These are phyloP conservation scores for Nothophaeocryptopus gaeumannii DNA, from an alignment of 2,329 filamentous ascomycete species.

Conservation along the genomic window DNA sequence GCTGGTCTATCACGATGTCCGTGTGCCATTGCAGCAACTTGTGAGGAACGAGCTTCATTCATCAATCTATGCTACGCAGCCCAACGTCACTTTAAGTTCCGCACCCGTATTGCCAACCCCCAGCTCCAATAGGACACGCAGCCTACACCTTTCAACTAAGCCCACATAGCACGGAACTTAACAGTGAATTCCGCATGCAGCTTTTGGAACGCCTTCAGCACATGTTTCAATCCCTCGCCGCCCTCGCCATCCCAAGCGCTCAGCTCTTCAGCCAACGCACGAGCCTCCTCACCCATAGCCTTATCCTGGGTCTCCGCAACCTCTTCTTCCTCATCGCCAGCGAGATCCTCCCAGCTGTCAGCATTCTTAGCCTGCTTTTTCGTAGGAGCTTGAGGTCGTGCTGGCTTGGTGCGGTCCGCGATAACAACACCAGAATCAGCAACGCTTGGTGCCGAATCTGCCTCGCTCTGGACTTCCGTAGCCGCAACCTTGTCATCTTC, in stretches of 20 bases:
- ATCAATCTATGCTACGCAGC: too few species aligned
- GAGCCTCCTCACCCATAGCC: conserved; percentile 23
- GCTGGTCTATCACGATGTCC: too few species aligned
- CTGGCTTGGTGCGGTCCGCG: conserved; percentile 27
- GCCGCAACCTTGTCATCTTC: conserved; percentile 42
- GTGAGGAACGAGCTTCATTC: too few species aligned
- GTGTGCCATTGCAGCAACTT: too few species aligned
- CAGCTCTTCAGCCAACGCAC: conserved; percentile 24
- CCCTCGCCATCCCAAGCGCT: conserved; percentile 42
- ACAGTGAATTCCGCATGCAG: conserved; percentile 60
- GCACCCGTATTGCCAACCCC: too few species aligned
- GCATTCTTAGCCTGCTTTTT: conserved; percentile 43
- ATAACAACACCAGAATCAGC: conserved; percentile 31
- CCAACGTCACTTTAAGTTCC: too few species aligned
- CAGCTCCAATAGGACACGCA: too few species aligned
- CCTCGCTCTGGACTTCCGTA: conserved; percentile 28
- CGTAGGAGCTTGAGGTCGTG: conserved; percentile 19
- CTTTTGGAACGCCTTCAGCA: conserved; percentile 58
- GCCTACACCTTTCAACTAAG: conserved; percentile 37
- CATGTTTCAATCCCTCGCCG: conserved; percentile 51
- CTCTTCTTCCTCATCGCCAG: conserved; percentile 39
- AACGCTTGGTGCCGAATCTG: conserved; percentile 24
- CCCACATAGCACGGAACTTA: conserved; percentile 63
- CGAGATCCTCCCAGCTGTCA: conserved; percentile 42
- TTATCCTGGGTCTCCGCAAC: conserved; percentile 25